A percentile compares a stretch with the other conserved stretches of the same genome.
phyloP scores from a whole-genome alignment of 2,329 filamentous ascomycete species.

The Chrysoporthe deuterocubensis region DNA sequence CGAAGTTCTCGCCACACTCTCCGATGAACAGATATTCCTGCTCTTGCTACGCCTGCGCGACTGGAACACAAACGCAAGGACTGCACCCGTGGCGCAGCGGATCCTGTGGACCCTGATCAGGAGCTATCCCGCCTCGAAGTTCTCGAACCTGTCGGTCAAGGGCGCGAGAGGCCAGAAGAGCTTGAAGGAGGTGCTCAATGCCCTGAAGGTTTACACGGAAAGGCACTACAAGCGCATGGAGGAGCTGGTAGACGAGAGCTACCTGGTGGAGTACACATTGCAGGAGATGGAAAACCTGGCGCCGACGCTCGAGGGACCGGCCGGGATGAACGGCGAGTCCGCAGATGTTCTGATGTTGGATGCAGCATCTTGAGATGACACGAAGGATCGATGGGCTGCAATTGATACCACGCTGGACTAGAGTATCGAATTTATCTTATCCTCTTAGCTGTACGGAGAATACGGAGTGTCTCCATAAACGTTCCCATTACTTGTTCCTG shows the following conservation, averaged over 20 bases:
- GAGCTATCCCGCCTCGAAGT: slow-evolving; percentile 77
- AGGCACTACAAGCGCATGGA: slow-evolving; percentile 89
- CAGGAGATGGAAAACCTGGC: slow-evolving; percentile 84
- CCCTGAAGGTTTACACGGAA: slow-evolving; percentile 88
- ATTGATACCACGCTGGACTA: not conserved
- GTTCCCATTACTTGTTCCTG: no score
- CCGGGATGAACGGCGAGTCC: slow-evolving; percentile 25
- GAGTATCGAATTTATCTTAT: not conserved
- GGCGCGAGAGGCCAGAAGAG: slow-evolving; percentile 64
- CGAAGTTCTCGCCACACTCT: slow-evolving; percentile 76
- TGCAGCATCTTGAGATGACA: slow-evolving; percentile 26
- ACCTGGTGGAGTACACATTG: slow-evolving; percentile 89
- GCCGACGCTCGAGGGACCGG: slow-evolving; percentile 41
- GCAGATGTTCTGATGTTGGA: slow-evolving; percentile 36
- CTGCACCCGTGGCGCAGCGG: slow-evolving; percentile 81
- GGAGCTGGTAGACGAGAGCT: slow-evolving; percentile 92
- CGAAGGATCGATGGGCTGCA: not conserved
- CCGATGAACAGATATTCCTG: slow-evolving; percentile 82
- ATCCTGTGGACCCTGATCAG: slow-evolving; percentile 80
- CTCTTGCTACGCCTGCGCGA: slow-evolving; percentile 84
- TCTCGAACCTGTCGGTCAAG: slow-evolving; percentile 71
- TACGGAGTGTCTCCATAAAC: no score
- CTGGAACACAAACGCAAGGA: slow-evolving; percentile 96
- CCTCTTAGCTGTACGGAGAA: not conserved
- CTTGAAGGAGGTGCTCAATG: slow-evolving; percentile 83